phyloP scores from a whole-genome alignment of 225 moss, liverwort and hornwort species.

The Pleurozium schreberi region DNA sequence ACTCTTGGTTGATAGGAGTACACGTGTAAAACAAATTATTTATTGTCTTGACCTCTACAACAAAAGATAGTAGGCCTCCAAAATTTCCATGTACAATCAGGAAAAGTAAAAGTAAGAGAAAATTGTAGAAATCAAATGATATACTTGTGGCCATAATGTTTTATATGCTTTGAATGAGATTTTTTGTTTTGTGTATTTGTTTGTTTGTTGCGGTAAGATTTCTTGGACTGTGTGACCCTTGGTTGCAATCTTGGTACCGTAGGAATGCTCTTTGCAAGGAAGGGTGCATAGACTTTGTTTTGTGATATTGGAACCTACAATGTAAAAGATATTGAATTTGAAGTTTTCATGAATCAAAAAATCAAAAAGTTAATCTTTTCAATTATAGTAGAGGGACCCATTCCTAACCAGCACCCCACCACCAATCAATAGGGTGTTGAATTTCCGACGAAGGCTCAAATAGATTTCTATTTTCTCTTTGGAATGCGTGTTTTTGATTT shows the following conservation, averaged over 20 bases:
- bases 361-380: too few species aligned
- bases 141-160: too few species aligned
- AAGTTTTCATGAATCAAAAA: neutral
- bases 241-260: fast-evolving
- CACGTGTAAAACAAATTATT: neutral
- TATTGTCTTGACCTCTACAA: neutral
- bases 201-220: neutral
- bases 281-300: neutral
- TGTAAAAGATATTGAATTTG: neutral
- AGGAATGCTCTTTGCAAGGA: fast-evolving
- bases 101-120: neutral
- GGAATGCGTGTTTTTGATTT: too few species aligned
- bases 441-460: too few species aligned
- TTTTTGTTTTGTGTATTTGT: too few species aligned
- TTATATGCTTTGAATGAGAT: too few species aligned
- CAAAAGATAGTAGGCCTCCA: neutral
- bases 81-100: neutral
- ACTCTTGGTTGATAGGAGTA: neutral
- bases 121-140: too few species aligned
- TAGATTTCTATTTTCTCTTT: too few species aligned
- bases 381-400: too few species aligned
- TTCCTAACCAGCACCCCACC: too few species aligned
- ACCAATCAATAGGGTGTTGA: too few species aligned
- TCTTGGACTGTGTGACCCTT: fast-evolving
- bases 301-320: fast-evolving